phyloP scores from a whole-genome alignment of 306 rosid species.

The Hippophae gyantsensis region DNA sequence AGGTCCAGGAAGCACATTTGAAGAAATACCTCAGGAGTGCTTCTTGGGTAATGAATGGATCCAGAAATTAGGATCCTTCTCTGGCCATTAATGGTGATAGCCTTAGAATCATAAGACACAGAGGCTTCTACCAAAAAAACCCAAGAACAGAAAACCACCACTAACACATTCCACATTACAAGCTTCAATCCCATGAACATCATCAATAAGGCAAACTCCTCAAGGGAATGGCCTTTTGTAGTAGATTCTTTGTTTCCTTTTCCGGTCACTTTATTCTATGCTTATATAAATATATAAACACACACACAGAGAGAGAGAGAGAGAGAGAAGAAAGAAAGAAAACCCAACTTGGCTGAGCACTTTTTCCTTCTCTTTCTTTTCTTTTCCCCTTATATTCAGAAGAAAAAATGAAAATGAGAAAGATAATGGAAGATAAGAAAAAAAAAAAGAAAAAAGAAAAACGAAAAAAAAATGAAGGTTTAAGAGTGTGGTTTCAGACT shows the following conservation, averaged over 20 bases:
- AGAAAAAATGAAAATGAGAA: too few relatives aligned
- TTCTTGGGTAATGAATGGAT: constrained; percentile 97
- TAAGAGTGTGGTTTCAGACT: too few relatives aligned
- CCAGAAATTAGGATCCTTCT: constrained; percentile 89
- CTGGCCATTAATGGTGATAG: constrained; percentile 83
- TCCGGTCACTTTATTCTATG: constrained; percentile 39
- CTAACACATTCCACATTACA: constrained; percentile 58
- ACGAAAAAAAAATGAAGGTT: too few relatives aligned
- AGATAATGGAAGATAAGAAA: too few relatives aligned
- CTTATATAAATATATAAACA: constrained; percentile 27
- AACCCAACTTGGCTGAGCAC: constrained; percentile 18
- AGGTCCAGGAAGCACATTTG: constrained; percentile 37
- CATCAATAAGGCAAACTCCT: constrained; percentile 10
- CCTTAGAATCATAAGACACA: constrained; percentile 73
- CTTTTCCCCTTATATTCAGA: too few relatives aligned
- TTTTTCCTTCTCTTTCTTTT: too few relatives aligned
- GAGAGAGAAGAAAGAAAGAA: constrained; percentile 22
- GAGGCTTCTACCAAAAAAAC: constrained; percentile 48
- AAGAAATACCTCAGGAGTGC: constrained; percentile 76
- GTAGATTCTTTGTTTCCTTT: constrained; percentile 7
- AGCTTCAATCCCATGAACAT: constrained; percentile 46
- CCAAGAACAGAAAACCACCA: constrained; percentile 27
- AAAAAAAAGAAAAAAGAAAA: too few relatives aligned
- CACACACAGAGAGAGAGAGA: constrained; percentile 21
- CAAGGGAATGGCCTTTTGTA: constrained; percentile 27